Conservation (phyloP, 208 protist species). For the Crithidia bombi region DNA sequence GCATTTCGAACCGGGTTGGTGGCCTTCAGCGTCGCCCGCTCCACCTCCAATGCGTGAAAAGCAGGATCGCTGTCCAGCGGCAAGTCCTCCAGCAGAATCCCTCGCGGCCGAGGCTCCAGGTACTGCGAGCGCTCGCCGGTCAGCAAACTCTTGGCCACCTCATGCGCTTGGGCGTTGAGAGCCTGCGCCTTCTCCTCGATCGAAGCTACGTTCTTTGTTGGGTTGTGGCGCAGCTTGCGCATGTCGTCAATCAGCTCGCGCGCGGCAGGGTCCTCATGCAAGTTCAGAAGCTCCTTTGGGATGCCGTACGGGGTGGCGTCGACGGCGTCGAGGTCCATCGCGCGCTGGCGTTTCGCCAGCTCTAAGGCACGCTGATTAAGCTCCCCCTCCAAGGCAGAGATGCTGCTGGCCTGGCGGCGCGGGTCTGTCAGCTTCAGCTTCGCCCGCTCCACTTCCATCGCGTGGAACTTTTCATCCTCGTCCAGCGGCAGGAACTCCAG, state of each 20-base stretch:
- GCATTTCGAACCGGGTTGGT: conserved; percentile 42
- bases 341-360: conserved; percentile 55
- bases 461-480: conserved; percentile 57
- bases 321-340: conserved; percentile 45
- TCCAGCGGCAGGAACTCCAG: conserved; percentile 66
- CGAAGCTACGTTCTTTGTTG: conserved; percentile 23
- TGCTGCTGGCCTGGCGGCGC: conserved; percentile 39
- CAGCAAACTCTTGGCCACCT: conserved; percentile 46
- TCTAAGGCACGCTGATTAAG: conserved; percentile 70
- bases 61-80: conserved; percentile 54
- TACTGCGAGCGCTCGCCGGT: conserved; percentile 43
- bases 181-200: conserved; percentile 37
- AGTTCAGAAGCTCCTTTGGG: conserved; percentile 44
- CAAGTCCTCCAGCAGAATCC: conserved; percentile 65
- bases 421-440: conserved; percentile 51
- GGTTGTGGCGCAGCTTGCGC: conserved; percentile 41
- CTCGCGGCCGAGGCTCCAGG: conserved; percentile 52
- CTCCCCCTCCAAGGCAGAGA: conserved; percentile 39
- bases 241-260: conserved; percentile 44
- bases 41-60: conserved; percentile 66
- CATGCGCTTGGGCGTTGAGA: conserved; percentile 52
- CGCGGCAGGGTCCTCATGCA: conserved; percentile 49
- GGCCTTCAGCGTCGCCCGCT: conserved; percentile 53
- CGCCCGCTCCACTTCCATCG: conserved; percentile 55
- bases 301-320: conserved; percentile 48